Percentiles rank a stretch among this genome's conserved stretches.
Evolutionary conservation across 2,329 filamentous ascomycete genomes (phyloP).

Genomic region (Fusarium nelsonii): DNA sequence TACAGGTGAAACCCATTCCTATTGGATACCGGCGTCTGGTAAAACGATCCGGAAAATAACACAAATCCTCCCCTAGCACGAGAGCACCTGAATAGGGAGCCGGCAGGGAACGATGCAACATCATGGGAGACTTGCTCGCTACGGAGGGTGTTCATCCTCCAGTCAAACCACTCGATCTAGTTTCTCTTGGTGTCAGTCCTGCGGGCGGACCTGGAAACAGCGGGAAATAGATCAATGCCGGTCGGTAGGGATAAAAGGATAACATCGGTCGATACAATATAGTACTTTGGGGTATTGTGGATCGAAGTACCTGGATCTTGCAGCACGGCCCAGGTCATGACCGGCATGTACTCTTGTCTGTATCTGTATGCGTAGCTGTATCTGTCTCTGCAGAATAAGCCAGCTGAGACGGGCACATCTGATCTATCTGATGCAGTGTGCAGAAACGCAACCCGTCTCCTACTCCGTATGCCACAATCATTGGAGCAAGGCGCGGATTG

Average conservation of each 20-base stretch:
- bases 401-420: conserved; percentile 23
- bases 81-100: conserved; percentile 34
- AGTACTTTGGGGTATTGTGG: conserved; percentile 24
- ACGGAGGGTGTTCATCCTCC: conserved; percentile 18
- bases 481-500: conserved; percentile 4
- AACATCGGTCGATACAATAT: conserved; percentile 29
- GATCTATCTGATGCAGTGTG: conserved; percentile 25
- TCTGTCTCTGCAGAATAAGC: conserved; percentile 1
- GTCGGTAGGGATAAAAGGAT: conserved; percentile 13
- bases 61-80: conserved; percentile 6
- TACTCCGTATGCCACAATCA: conserved; percentile 2
- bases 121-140: conserved; percentile 14
- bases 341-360: conserved; percentile 8
- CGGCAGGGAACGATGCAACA: conserved; percentile 31
- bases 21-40: conserved; percentile 11
- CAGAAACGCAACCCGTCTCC: conserved; percentile 2
- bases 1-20: neutral
- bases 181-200: conserved; percentile 38
- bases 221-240: conserved; percentile 10
- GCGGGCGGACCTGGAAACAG: conserved; percentile 12
- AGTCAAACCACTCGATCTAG: conserved; percentile 43
- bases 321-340: conserved; percentile 27
- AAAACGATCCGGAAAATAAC: conserved; percentile 19
- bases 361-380: neutral
- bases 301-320: conserved; percentile 42